Percentiles rank a stretch among this genome's conserved stretches.
These are phyloP conservation scores for Alternaria arbusti DNA, from an alignment of 2,329 filamentous ascomycete species.

Conservation along the genomic window DNA sequence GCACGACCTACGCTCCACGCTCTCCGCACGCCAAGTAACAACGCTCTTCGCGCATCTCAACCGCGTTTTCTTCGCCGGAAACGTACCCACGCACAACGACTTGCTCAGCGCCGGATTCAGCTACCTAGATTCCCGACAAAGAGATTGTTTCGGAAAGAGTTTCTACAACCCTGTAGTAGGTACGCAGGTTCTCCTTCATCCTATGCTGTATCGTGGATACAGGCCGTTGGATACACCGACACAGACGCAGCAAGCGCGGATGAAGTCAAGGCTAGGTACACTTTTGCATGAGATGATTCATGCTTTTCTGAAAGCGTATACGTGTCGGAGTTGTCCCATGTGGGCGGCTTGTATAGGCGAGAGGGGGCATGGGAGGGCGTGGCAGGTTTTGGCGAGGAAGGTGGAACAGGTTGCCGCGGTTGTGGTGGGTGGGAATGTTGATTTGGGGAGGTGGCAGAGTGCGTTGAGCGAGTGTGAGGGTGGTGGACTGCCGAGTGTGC, in stretches of 20 bases:
- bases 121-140: constrained; percentile 6
- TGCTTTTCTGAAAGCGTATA: constrained; percentile 22
- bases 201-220: constrained; percentile 13
- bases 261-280: constrained; percentile 9
- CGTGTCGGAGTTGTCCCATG: constrained; percentile 18
- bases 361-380: constrained; percentile 25
- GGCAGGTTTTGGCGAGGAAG: constrained; percentile 23
- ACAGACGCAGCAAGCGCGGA: neutral
- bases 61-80: constrained; percentile 16
- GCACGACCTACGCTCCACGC: constrained; percentile 9
- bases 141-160: constrained; percentile 16
- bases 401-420: constrained; percentile 23
- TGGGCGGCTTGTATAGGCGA: constrained; percentile 6
- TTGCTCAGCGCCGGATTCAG: constrained; percentile 13
- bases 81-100: constrained; percentile 11
- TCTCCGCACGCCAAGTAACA: constrained; percentile 11
- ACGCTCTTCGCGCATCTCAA: constrained; percentile 17
- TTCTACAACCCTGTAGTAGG: constrained; percentile 19
- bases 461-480: constrained; percentile 17
- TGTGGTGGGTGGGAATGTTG: constrained; percentile 17
- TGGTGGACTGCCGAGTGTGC: constrained; percentile 16
- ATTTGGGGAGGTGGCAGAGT: constrained; percentile 20
- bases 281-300: constrained; percentile 27
- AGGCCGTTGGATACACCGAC: neutral
- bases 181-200: constrained; percentile 20